Evolutionary conservation across 192 early-diverging fungal species (phyloP).

Genomic region (Entomortierella chlamydospora): DNA sequence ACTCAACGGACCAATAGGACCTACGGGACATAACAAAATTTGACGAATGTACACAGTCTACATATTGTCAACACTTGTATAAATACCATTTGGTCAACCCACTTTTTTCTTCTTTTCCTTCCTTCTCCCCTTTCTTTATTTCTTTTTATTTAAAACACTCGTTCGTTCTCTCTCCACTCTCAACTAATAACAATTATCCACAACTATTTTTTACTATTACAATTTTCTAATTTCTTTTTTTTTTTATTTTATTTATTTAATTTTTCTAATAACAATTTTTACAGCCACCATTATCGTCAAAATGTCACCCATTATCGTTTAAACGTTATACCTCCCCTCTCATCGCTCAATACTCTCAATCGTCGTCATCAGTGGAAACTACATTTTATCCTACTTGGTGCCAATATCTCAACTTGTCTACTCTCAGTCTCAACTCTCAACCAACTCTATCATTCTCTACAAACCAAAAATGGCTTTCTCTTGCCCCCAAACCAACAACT

Average conservation of each 20-base stretch:
- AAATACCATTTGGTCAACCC: neutral
- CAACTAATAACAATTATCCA: neutral
- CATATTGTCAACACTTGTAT: neutral
- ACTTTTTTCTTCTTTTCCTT: neutral
- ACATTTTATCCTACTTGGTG: neutral
- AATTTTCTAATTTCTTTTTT: neutral
- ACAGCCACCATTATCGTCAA: constrained; percentile 12
- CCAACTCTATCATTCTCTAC: neutral
- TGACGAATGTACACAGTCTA: neutral
- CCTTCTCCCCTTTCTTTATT: constrained; percentile 1
- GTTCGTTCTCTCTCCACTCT: neutral
- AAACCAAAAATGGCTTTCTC: constrained; percentile 34
- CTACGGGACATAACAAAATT: neutral
- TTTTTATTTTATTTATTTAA: constrained; percentile 7
- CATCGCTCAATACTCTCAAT: neutral
- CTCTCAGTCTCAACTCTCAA: constrained; percentile 17
- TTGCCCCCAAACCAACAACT: constrained; percentile 36
- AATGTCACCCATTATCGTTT: constrained; percentile 47
- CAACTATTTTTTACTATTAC: neutral
- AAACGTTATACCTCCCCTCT: constrained; percentile 19
- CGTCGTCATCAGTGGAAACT: constrained; percentile 15
- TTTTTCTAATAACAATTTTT: constrained; percentile 8
- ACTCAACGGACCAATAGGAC: constrained; percentile 13
- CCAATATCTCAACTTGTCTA: neutral
- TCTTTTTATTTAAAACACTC: constrained; percentile 6